phyloP scores from a whole-genome alignment of 106 monocot genomes.

The Xerophyta viscosa region DNA sequence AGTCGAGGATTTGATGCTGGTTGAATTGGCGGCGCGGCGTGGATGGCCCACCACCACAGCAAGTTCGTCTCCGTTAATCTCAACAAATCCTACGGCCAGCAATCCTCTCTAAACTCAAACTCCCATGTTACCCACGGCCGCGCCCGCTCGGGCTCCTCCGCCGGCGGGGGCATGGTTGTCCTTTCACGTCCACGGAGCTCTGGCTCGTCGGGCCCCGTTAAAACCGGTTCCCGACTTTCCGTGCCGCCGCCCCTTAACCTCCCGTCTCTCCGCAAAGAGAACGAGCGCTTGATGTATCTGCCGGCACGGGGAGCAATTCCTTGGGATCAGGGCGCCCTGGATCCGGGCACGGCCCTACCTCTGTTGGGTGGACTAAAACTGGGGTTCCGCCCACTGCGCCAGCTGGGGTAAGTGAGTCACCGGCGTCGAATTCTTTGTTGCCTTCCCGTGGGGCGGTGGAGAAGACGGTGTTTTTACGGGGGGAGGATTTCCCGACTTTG shows the following conservation, averaged over 20 bases:
- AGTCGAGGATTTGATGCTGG: too few species aligned
- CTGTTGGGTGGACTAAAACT: constrained; percentile 76
- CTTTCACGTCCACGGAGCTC: constrained; percentile 59
- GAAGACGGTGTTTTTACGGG: constrained; percentile 47
- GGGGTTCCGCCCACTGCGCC: background rate
- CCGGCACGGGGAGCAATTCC: constrained; percentile 33
- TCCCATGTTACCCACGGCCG: constrained; percentile 9
- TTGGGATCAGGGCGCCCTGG: constrained; percentile 24
- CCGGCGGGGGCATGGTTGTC: constrained; percentile 74
- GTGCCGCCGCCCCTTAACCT: constrained; percentile 93
- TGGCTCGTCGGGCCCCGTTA: constrained; percentile 14
- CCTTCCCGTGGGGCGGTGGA: constrained; percentile 7
- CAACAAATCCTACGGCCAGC: constrained; percentile 75
- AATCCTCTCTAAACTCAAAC: constrained; percentile 6
- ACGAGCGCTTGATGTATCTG: constrained; percentile 58
- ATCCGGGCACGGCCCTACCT: constrained; percentile 29
- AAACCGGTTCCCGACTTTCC: constrained; percentile 39
- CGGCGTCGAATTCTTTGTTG: background rate
- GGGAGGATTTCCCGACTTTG: constrained; percentile 75
- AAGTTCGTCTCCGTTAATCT: constrained; percentile 92
- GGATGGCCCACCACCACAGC: constrained; percentile 72
- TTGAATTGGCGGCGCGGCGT: background rate
- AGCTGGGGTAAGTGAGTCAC: background rate
- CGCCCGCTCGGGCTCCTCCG: constrained; percentile 6
- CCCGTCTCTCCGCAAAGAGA: constrained; percentile 84